Evolutionary conservation across 1,284 basidiomycete genomes (phyloP).

Genomic region (Sutorius eximius): DNA sequence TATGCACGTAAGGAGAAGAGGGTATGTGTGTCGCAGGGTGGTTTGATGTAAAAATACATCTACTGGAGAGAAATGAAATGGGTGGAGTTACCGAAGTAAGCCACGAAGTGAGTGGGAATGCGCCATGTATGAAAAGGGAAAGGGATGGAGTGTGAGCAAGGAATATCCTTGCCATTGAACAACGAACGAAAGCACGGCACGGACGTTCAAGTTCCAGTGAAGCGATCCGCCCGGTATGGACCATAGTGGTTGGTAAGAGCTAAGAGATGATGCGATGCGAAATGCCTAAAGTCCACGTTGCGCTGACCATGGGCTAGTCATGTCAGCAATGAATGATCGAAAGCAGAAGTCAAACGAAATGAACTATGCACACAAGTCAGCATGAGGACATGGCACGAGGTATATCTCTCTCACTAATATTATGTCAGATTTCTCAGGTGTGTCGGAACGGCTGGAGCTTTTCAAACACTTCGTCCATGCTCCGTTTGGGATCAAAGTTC

Average conservation of each 20-base stretch:
- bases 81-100: constrained; percentile 9
- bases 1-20: constrained; percentile 14
- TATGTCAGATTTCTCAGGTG: constrained; percentile 19
- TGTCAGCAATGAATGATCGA: constrained; percentile 14
- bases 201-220: constrained; percentile 33
- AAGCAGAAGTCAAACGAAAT: constrained; percentile 9
- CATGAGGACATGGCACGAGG: neutral
- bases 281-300: constrained; percentile 24
- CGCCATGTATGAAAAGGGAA: neutral
- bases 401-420: constrained; percentile 16
- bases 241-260: constrained; percentile 11
- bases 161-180: constrained; percentile 9
- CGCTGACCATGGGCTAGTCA: constrained; percentile 12
- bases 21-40: constrained; percentile 16
- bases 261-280: constrained; percentile 26
- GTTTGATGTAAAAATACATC: constrained; percentile 28
- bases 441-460: constrained; percentile 38
- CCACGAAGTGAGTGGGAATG: constrained; percentile 21
- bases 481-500: constrained; percentile 35
- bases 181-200: constrained; percentile 19
- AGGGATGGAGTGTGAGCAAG: constrained; percentile 13
- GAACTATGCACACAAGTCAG: constrained; percentile 18
- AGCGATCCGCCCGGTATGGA: constrained; percentile 15
- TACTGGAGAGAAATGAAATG: constrained; percentile 3
- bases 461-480: constrained; percentile 41